Evolutionary conservation across 148 eudicot species (phyloP), one percentile per base, ranked within the genome.

Genomic region (Chenopodium suecicum): DNA sequence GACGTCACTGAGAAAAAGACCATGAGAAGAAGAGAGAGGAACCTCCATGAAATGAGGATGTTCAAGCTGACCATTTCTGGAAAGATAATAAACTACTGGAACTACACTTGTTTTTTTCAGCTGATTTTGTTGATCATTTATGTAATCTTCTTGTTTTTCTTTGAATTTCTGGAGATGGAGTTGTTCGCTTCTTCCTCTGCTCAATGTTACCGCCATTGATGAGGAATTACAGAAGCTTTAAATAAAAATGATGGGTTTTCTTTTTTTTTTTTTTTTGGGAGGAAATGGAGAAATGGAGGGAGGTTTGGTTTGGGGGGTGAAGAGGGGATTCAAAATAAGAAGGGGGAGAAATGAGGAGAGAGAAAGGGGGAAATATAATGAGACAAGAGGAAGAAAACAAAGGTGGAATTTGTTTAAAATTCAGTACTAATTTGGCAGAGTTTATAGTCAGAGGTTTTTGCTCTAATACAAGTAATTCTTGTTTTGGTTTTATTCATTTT

Each of bases 1-100:
- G 65, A 94, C 97, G 88, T 94, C 98, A 78, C 88, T 83, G 75
- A 92, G 95, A 64, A 84, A 89, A 46, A 92, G 93, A 29, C 93
- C 93, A n/a, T 86, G 84, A 12, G 87, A 23, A 46, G 93, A 79
- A 47, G 93, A 90, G 46, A 93, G 84, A 47, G 97, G 93, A 54
- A 93, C 94, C 46, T 91, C 92, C 63, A 93, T 82, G 89, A 91
- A 93, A 74, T 93, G 97, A 31, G 97, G 97, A 63, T 93, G 97
- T 78, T 93, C 91, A 66, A 93, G 97, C 68, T 89, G 95, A 54
- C 95, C 92, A 74, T 91, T 89, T 17, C 89, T 82, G 46, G 89
- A 88, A 41, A 93, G 90, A 75, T 93, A 93, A 76, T 93, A 93
- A 65, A 93, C 91, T 9, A 93, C 92, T 7, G 90, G 87, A 25